Conservation (phyloP, 2,329 filamentous ascomycete genomes). For the Aspergillus flavus region DNA sequence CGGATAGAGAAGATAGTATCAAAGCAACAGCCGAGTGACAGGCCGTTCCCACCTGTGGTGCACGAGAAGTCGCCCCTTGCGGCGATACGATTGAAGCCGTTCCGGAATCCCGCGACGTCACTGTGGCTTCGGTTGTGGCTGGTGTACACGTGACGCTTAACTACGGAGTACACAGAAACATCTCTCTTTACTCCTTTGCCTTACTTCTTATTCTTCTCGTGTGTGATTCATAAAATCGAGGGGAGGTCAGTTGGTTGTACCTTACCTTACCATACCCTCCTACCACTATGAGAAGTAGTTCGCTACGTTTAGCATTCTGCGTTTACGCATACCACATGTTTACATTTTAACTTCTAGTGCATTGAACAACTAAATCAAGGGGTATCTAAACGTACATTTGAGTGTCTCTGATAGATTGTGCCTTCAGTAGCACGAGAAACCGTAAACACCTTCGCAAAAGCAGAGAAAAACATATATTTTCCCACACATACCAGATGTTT, state of each 20-base stretch:
- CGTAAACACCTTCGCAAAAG: not conserved
- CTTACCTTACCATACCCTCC: no score
- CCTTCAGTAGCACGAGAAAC: not conserved
- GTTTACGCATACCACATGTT: not conserved
- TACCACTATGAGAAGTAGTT: no score
- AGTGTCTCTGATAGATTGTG: conserved; percentile 9
- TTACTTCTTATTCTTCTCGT: no score
- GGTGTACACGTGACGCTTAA: conserved; percentile 7
- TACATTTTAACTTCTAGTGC: not conserved
- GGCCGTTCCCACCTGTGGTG: not conserved
- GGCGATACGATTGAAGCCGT: conserved; percentile 5
- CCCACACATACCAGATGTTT: not conserved
- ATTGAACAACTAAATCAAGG: conserved; percentile 20
- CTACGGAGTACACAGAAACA: not conserved
- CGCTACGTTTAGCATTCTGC: no score
- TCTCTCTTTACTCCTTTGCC: no score
- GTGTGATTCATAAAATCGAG: no score
- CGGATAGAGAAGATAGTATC: not conserved
- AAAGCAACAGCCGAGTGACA: not conserved
- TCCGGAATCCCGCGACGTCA: conserved; percentile 10
- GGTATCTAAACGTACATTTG: conserved; percentile 39
- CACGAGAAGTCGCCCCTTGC: conserved; percentile 5
- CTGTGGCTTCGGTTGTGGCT: conserved; percentile 6
- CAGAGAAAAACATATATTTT: not conserved
- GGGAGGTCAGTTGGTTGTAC: no score